Percentiles rank a stretch among this genome's conserved stretches.
Conservation (phyloP, 257 asterid genomes). For the Lavandula angustifolia region DNA sequence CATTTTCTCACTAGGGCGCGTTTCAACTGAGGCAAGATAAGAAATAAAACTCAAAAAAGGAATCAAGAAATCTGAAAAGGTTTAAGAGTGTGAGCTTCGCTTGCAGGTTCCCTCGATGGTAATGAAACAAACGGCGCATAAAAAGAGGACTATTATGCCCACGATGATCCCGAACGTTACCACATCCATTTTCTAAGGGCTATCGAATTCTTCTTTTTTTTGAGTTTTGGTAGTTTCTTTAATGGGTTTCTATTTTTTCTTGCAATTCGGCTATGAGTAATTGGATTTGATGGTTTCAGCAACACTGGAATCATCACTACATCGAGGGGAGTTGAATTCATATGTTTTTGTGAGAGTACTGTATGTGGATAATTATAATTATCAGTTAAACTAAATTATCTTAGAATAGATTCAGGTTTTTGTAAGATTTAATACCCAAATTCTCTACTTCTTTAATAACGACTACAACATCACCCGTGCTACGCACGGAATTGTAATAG, state of each 20-base stretch:
- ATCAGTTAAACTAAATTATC: too few relatives aligned
- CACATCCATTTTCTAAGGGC: slow-evolving; percentile 58
- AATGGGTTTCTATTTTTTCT: not conserved
- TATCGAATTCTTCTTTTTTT: not conserved
- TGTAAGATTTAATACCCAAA: too few relatives aligned
- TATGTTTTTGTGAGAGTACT: too few relatives aligned
- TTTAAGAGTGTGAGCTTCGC: slow-evolving; percentile 46
- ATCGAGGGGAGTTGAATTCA: too few relatives aligned
- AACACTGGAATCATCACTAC: too few relatives aligned
- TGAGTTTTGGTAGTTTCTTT: not conserved
- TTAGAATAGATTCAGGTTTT: too few relatives aligned
- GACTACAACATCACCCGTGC: too few relatives aligned
- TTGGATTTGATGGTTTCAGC: too few relatives aligned
- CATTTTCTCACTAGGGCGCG: slow-evolving; percentile 23
- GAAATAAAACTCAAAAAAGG: not conserved
- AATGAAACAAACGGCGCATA: slow-evolving; percentile 71
- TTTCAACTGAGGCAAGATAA: slow-evolving; percentile 2
- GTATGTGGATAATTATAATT: too few relatives aligned
- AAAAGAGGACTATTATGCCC: slow-evolving; percentile 75
- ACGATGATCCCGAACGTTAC: slow-evolving; percentile 84
- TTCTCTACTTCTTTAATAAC: too few relatives aligned
- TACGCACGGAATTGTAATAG: too few relatives aligned
- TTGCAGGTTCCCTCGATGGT: slow-evolving; percentile 87
- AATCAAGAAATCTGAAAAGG: slow-evolving; percentile 15
- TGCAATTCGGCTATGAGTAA: not conserved